A percentile compares a stretch with the other conserved stretches of the same genome.
Evolutionary conservation across 2,329 filamentous ascomycete genomes (phyloP).

Genomic region (Colletotrichum incanum): DNA sequence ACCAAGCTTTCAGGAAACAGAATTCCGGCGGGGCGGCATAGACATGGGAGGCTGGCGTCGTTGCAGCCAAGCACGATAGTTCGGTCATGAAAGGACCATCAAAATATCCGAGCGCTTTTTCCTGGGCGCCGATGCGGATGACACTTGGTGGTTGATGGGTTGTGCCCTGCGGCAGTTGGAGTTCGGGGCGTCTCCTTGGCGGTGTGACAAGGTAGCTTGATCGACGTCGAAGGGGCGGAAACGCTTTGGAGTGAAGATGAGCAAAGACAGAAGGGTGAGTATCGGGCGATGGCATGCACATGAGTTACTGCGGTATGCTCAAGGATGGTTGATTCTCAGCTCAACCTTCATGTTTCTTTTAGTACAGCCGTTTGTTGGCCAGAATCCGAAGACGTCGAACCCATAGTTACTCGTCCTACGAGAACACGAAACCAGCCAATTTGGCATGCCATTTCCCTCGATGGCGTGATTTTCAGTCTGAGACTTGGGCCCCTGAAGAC

Average conservation of each 20-base stretch:
- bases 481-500: not conserved
- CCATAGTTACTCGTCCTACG: not conserved
- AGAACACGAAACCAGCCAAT: not conserved
- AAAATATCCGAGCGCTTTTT: not conserved
- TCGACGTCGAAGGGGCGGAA: conserved; percentile 17
- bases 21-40: conserved; percentile 3
- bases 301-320: not conserved
- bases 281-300: not conserved
- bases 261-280: not conserved
- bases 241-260: not conserved
- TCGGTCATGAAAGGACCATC: not conserved
- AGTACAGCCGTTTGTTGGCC: not conserved
- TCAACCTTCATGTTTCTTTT: not conserved
- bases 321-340: not conserved
- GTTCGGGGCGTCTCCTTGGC: conserved; percentile 30
- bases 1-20: conserved; percentile 35
- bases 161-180: conserved; percentile 29
- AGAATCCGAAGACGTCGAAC: not conserved
- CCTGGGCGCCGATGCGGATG: not conserved
- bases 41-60: not conserved
- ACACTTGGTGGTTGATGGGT: conserved; percentile 12
- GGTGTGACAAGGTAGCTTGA: conserved; percentile 28
- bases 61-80: not conserved
- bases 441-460: not conserved
- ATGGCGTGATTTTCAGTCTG: not conserved